Evolutionary conservation across 208 protist species (phyloP).

Genomic region (Acanthamoeba healyi): DNA sequence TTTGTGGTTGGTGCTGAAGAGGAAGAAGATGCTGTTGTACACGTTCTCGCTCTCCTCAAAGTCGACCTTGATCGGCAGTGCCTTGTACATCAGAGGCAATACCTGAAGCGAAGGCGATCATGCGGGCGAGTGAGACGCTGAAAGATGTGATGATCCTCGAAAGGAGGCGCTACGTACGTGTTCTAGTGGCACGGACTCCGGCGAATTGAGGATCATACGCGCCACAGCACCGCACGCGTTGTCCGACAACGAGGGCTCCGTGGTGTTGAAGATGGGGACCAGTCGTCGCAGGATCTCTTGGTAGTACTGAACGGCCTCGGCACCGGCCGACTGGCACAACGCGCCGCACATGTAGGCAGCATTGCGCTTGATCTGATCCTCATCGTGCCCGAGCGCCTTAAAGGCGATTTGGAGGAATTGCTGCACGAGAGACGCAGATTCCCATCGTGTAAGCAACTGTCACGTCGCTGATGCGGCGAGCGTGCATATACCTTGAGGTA

Average conservation of each 20-base stretch:
- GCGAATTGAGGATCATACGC: constrained; percentile 28
- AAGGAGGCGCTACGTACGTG: constrained; percentile 20
- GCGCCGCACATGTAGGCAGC: constrained; percentile 56
- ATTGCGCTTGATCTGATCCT: constrained; percentile 58
- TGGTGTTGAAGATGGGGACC: constrained; percentile 29
- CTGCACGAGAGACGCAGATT: neutral
- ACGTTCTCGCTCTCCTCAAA: constrained; percentile 68
- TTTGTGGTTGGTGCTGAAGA: constrained; percentile 65
- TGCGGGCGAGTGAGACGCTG: too few relatives aligned
- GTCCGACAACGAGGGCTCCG: neutral
- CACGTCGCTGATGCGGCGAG: too few relatives aligned
- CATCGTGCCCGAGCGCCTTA: constrained; percentile 7
- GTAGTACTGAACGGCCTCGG: constrained; percentile 33
- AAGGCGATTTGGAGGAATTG: constrained; percentile 67
- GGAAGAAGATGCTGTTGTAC: constrained; percentile 73
- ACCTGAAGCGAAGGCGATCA: constrained; percentile 1
- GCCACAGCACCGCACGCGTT: constrained; percentile 51
- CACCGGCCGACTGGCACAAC: constrained; percentile 17
- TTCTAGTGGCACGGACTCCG: constrained; percentile 15
- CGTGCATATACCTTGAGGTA: constrained; percentile 66
- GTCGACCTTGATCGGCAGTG: constrained; percentile 33
- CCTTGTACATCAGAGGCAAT: constrained; percentile 48
- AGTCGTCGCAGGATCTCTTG: constrained; percentile 26
- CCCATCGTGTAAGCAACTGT: neutral
- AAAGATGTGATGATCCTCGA: too few relatives aligned